Conservation (phyloP, 345 rosid species). For the Salix viminalis region DNA sequence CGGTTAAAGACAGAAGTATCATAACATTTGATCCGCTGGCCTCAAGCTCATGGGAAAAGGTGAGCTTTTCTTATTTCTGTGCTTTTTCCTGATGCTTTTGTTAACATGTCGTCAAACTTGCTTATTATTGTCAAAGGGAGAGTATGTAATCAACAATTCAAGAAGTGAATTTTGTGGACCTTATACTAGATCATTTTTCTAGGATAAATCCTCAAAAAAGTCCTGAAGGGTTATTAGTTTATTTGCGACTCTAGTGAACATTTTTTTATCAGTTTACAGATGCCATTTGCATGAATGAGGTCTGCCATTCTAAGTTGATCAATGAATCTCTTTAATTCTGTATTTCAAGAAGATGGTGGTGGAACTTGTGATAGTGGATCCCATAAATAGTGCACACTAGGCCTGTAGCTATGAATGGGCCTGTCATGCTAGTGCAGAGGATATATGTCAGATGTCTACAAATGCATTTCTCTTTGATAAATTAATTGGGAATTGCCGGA, state of each 20-base stretch:
- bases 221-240: not conserved
- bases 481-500: not conserved
- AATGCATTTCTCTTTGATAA: not conserved
- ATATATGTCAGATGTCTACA: not conserved
- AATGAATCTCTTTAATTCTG: not conserved
- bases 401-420: not conserved
- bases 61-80: conserved; percentile 24
- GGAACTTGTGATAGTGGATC: not conserved
- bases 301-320: not conserved
- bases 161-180: not conserved
- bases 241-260: not conserved
- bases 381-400: not conserved
- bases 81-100: not conserved
- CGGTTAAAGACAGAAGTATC: conserved; percentile 50
- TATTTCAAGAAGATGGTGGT: not conserved
- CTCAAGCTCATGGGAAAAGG: conserved; percentile 95
- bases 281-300: not conserved
- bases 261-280: not conserved
- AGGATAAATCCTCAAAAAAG: not conserved
- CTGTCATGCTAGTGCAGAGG: not conserved
- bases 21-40: conserved; percentile 70
- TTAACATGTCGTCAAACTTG: not conserved
- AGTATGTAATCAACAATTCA: not conserved
- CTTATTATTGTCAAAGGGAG: not conserved
- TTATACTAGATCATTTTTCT: not conserved